Evolutionary conservation across 352 stramenopile species (phyloP), one percentile per base, ranked within the genome.

Genomic region (Discostella stelligera): DNA sequence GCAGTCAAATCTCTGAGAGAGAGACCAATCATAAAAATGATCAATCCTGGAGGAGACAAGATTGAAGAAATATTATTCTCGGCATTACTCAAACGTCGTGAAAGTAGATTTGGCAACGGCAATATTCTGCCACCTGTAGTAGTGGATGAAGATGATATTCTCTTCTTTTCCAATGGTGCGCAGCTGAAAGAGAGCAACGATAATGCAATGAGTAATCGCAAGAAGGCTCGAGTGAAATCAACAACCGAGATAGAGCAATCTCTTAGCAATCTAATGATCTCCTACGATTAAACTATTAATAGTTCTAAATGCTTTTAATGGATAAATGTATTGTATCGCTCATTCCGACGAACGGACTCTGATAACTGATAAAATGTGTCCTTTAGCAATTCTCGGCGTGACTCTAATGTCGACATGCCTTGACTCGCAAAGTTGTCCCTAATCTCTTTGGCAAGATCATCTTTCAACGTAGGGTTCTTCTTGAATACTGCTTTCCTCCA

Each of bases 381-480:
- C 46, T 54, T 18, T n/a, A 54, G 46, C 7, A 66, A 18, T 23
- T 66, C 59, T n/a, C 4, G 4, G 6, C 59, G 27, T 50, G 30
- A 50, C 9, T 67, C 59, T 21, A 23, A 3, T 16, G 30, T 54
- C 5, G 59, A 67, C 21, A 67, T 25, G n/a, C 59, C 59, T 58
- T 67, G 41, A 18, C n/a, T 32, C 11, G 21, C 30, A 23, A 54
- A 53, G 16, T 67, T 23, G 9, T 13, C 23, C 32, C 25, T 67
- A 50, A 67, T 50, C 20, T 20, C 25, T 50, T 50, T 50, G 7
- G 39, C 11, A 23, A 23, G 25, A 13, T 44, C 3, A n/a, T 67
- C 27, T 10, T 67, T 21, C 59, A 67, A 25, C 25, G 27, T 21
- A 25, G 59, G 59, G 23, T 67, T 50, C 27, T 67, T 67, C 20